Evolutionary conservation across 768 basidiomycete species (phyloP), one percentile per base, ranked within the genome.

Genomic region (Pisolithus albus): DNA sequence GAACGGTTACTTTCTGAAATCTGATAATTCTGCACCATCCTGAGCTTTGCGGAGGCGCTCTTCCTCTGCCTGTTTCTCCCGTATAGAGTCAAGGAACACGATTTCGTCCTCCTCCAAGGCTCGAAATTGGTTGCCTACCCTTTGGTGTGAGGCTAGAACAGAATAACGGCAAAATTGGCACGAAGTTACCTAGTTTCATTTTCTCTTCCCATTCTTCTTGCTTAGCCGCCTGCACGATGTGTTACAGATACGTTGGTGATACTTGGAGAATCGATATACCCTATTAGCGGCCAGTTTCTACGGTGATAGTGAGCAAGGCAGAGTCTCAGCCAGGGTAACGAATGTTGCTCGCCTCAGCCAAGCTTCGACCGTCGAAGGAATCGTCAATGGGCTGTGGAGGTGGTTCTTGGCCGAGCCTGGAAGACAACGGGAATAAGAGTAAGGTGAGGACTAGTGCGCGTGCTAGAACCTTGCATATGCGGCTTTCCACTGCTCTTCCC

Each of bases 181-280:
- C n/a, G 53, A 23, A 51, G 40, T 59, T 55, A 70, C 69, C 76
- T 69, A 92, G 79, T 65, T 90, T 91, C 54, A 82, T 88, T 64
- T 87, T 87, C 66, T 90, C 87, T 64, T 92, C 90, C 87, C 88
- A 92, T 80, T 92, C 88, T 66, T 92, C 90, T 70, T 92, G 88
- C 67, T 92, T 91, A 57, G 88, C 88, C 61, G 84, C 81, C 88
- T 90, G 57, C 18, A 46, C 34, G 41, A 42, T 21, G 40, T 49
- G 30, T 64, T 50, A 61, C 40, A 42, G 42, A 30, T 45, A 30
- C 18, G 4, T 18, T 18, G 46, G 46, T 34, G 50, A 49, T 30
- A 42, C 50, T 19, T 5, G 39, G 34, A 49, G 28, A 24, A 40
- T 54, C 5, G 50, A 64, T 74, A 65, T 65, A 88, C 88, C 76